Conservation (phyloP, 1,284 basidiomycete genomes). For the Neolentinus lepideus region DNA sequence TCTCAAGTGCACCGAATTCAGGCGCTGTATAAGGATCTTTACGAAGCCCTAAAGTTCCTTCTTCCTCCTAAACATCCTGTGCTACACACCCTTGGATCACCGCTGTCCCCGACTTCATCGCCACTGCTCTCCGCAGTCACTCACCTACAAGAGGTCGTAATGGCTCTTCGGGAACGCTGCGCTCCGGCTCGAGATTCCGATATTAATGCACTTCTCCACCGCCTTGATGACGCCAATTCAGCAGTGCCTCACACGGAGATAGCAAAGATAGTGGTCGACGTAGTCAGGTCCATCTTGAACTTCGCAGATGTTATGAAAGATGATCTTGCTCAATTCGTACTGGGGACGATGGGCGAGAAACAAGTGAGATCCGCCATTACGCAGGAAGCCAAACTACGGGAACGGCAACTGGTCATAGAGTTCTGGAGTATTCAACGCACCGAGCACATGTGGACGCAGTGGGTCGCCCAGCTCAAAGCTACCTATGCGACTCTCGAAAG, state of each 20-base stretch:
- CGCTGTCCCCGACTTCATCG: conserved; percentile 56
- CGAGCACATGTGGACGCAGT: conserved; percentile 29
- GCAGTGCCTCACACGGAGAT: conserved; percentile 17
- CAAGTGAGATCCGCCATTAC: conserved; percentile 41
- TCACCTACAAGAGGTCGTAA: conserved; percentile 43
- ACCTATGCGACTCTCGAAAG: neutral
- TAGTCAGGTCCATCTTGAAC: conserved; percentile 36
- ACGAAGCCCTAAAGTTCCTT: conserved; percentile 40
- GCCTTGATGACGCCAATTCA: conserved; percentile 28
- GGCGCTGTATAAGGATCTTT: conserved; percentile 46
- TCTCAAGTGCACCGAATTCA: conserved; percentile 43
- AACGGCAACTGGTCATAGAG: conserved; percentile 42
- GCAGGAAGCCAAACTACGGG: conserved; percentile 43
- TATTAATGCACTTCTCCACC: conserved; percentile 35
- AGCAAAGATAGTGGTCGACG: conserved; percentile 35
- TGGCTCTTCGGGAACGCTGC: conserved; percentile 47
- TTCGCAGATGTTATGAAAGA: conserved; percentile 54
- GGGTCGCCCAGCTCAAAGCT: conserved; percentile 21
- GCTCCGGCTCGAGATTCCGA: conserved; percentile 55
- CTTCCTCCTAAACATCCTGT: conserved; percentile 44
- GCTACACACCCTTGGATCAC: conserved; percentile 42
- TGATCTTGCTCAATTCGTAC: conserved; percentile 53
- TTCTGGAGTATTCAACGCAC: conserved; percentile 38
- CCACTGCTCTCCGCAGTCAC: conserved; percentile 50
- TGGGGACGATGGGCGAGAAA: conserved; percentile 54